Base-by-base conservation (phyloP, 2,329 filamentous ascomycete species). In the Tolypocladium amazonense region DNA sequence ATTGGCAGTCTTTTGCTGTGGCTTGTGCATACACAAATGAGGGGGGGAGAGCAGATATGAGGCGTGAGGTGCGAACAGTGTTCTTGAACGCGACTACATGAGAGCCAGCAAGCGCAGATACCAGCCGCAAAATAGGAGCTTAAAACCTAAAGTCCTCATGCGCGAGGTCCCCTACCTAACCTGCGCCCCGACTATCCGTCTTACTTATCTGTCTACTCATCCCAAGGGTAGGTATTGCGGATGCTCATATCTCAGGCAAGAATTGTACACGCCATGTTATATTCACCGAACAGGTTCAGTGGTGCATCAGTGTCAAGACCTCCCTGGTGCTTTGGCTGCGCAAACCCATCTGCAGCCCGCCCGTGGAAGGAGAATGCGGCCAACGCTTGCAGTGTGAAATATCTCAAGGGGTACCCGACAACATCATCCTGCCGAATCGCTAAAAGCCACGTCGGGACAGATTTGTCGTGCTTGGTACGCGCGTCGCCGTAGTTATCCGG, bases 241-340 rank as follows among this genome's bases (percentile, higher is more conserved):
- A n/a, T 23, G n/a, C n/a, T 25, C 12, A 15, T 18, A 11, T 20
- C 30, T 33, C 20, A 33, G 27, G 27, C 47, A 30, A 30, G 58
- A 38, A 30, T 60, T 73, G 69, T 71, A 64, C 59, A 66, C 39
- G 7, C 14, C 14, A 43, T 7, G 71, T 63, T 71, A 73, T 73
- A 68, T 74, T 70, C 70, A 72, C 68, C 69, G 66, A 71, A 67
- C 62, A 59, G 35, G 35, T 37, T 37, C 35, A 37, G 62, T 62
- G 65, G 63, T 62, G 66, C 65, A 68, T 65, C 62, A 63, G 63
- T 65, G 64, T 57, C 63, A 61, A 62, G 27, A 54, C 38, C 61
- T 57, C 30, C 18, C 37, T n/a, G 20, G 25, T 15, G 55, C 38
- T 23, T 33, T 25, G 35, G 38, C 38, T 25, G 9, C 11, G 25